phyloP scores from a whole-genome alignment of 306 rosid species.

The Lathyrus tuberosus region DNA sequence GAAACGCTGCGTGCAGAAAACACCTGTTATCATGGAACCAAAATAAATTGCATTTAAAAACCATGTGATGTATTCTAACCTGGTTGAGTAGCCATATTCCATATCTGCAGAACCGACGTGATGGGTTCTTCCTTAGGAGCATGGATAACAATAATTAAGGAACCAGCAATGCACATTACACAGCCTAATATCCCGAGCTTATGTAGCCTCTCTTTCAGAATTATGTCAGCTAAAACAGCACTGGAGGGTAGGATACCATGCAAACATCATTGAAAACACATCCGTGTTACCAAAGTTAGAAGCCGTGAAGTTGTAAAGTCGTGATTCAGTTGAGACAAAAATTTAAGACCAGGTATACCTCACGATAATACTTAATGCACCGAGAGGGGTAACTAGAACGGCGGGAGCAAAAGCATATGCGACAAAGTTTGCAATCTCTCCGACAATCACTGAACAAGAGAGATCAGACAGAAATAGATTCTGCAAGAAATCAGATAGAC shows the following conservation, averaged over 20 bases:
- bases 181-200: conserved; percentile 80
- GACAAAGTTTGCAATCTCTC: conserved; percentile 80
- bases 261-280: conserved; percentile 26
- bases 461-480: conserved; percentile 51
- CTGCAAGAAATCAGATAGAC: conserved; percentile 48
- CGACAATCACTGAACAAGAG: conserved; percentile 78
- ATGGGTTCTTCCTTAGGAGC: conserved; percentile 79
- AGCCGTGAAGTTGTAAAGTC: background rate
- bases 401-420: conserved; percentile 97
- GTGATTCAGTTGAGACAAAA: conserved; percentile 25
- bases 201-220: conserved; percentile 77
- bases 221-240: conserved; percentile 83
- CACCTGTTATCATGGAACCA: conserved; percentile 27
- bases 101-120: conserved; percentile 70
- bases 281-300: conserved; percentile 19
- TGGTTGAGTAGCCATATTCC: conserved; percentile 88
- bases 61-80: conserved; percentile 47
- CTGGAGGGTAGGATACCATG: conserved; percentile 46
- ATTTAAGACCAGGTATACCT: conserved; percentile 51
- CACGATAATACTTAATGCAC: conserved; percentile 87
- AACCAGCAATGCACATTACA: conserved; percentile 81
- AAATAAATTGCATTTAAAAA: background rate
- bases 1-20: conserved; percentile 63
- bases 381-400: conserved; percentile 88
- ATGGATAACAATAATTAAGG: conserved; percentile 68